Evolutionary conservation across 805 yeast species (phyloP).

Genomic region (Myxozyma lipomycoides): DNA sequence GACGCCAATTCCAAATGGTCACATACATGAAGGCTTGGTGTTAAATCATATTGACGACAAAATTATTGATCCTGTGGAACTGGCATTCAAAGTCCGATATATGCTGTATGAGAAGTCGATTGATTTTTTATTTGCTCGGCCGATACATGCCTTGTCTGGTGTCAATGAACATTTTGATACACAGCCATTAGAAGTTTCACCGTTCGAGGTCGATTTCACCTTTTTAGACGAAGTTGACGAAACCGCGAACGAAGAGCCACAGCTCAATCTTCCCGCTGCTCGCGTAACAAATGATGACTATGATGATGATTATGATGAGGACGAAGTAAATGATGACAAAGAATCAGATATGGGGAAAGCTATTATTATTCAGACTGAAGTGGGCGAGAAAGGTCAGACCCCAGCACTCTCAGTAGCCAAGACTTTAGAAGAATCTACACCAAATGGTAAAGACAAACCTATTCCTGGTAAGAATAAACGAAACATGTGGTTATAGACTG

Average conservation of each 20-base stretch:
- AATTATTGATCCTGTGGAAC: conserved; percentile 35
- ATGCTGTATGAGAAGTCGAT: conserved; percentile 41
- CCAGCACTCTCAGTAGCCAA: too few relatives aligned
- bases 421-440: too few relatives aligned
- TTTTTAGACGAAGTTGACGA: conserved; percentile 27
- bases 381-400: too few relatives aligned
- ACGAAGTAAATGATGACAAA: conserved; percentile 25
- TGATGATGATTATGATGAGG: conserved; percentile 43
- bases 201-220: conserved; percentile 29
- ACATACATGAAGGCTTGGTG: neutral
- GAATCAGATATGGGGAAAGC: neutral
- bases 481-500: neutral
- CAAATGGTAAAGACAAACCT: too few relatives aligned
- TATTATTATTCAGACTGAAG: neutral
- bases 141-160: conserved; percentile 1
- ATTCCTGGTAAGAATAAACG: neutral
- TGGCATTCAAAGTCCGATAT: conserved; percentile 41
- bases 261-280: conserved; percentile 6
- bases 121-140: conserved; percentile 32
- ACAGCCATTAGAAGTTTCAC: conserved; percentile 8
- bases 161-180: neutral
- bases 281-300: conserved; percentile 32
- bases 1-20: neutral
- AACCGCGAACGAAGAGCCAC: conserved; percentile 7
- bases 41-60: neutral